phyloP scores from a whole-genome alignment of 2,329 filamentous ascomycete genomes.

The Diaporthe australafricana region DNA sequence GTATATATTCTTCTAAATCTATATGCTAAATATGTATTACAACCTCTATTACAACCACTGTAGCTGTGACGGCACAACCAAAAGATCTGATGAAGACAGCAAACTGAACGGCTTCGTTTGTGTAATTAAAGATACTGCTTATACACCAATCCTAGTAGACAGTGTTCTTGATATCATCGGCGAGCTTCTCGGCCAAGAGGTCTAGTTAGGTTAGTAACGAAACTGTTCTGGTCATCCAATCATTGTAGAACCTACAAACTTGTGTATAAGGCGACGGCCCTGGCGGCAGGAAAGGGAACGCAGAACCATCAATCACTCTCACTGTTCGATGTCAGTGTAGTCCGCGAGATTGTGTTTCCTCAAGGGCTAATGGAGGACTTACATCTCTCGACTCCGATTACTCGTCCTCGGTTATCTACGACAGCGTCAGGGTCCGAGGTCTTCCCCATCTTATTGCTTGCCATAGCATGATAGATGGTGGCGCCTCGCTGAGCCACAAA shows the following conservation, averaged over 20 bases:
- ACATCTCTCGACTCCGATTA: conserved; percentile 21
- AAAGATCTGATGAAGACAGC: neutral
- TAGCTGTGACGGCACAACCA: neutral
- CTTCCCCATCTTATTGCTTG: conserved; percentile 52
- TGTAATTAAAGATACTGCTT: neutral
- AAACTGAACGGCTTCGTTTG: neutral
- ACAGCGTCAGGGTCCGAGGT: conserved; percentile 7
- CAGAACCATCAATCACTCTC: conserved; percentile 21
- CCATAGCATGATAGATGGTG: conserved; percentile 47
- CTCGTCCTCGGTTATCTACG: conserved; percentile 4
- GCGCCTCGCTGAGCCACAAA: conserved; percentile 36
- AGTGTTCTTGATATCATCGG: conserved; percentile 28
- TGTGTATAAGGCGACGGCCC: conserved; percentile 24
- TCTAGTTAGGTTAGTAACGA: neutral
- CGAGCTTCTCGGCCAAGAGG: conserved; percentile 31
- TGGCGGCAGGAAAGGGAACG: conserved; percentile 29
- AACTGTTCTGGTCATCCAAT: neutral
- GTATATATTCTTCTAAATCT: no score
- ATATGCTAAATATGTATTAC: no score
- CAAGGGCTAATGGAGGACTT: neutral
- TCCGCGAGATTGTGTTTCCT: neutral
- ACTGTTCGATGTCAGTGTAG: neutral
- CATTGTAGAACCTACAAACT: conserved; percentile 13
- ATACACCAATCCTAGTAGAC: neutral
- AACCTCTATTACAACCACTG: no score